Conservation (phyloP, 139 green algal species). For the Micromonas pusilla region DNA sequence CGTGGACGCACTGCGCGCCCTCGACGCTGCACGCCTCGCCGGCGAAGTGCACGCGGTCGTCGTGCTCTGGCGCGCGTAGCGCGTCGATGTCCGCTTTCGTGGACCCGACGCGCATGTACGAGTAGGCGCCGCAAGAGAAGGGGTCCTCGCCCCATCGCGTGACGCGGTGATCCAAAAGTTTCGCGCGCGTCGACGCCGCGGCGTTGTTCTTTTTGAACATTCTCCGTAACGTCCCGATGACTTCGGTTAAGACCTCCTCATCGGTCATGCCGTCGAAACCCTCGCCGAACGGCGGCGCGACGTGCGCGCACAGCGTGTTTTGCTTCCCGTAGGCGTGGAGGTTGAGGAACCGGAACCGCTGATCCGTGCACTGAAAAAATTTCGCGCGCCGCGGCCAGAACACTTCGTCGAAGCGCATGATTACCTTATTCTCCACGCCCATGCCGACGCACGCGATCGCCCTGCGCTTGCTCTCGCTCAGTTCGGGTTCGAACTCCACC, state of each 20-base stretch:
- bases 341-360: constrained; percentile 13
- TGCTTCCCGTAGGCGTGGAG: constrained; percentile 9
- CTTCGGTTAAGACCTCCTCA: neutral
- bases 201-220: constrained; percentile 8
- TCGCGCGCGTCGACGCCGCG: neutral
- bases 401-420: neutral
- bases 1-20: constrained; percentile 80
- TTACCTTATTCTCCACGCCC: constrained; percentile 17
- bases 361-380: constrained; percentile 7
- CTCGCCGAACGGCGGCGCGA: constrained; percentile 16
- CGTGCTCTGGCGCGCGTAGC: constrained; percentile 40
- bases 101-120: constrained; percentile 60
- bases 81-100: constrained; percentile 55
- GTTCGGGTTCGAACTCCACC: neutral
- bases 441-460: neutral
- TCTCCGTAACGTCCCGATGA: neutral
- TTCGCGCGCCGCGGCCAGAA: neutral
- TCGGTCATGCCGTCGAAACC: neutral
- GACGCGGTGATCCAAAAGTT: neutral
- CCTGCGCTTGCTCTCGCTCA: neutral
- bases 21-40: constrained; percentile 75
- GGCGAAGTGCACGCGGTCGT: constrained; percentile 61
- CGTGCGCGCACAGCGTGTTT: neutral
- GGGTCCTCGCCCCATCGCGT: constrained; percentile 50
- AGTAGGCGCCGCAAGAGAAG: constrained; percentile 60